Percentiles rank a stretch among this genome's conserved stretches.
Evolutionary conservation across 208 protist genomes (phyloP).

Genomic region (Vickermania ingenoplastis): DNA sequence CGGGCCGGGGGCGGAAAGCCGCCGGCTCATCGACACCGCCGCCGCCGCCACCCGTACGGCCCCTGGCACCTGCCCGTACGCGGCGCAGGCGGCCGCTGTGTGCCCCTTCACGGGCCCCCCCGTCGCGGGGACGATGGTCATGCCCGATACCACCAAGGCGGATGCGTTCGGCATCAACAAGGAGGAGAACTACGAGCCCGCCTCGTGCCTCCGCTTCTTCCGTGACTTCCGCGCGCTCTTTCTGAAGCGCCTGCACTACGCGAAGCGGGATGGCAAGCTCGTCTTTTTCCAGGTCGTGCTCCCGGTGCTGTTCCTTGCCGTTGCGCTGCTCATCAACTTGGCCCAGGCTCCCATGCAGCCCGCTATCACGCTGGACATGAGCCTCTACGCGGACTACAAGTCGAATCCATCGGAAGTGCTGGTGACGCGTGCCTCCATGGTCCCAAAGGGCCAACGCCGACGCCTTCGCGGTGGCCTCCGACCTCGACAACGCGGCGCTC

Average conservation of each 20-base stretch:
- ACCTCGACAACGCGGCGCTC: neutral
- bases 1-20: too few relatives aligned
- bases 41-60: too few relatives aligned
- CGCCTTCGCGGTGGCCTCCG: too few relatives aligned
- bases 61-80: too few relatives aligned
- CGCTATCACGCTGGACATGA: slow-evolving; percentile 44
- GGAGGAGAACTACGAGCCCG: slow-evolving; percentile 14
- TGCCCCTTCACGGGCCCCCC: neutral
- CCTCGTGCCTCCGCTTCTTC: slow-evolving; percentile 18
- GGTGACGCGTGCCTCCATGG: slow-evolving; percentile 12
- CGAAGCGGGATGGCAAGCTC: slow-evolving; percentile 57
- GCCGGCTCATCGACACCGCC: slow-evolving; percentile 10
- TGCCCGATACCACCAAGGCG: neutral
- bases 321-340: slow-evolving; percentile 65
- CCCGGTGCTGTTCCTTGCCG: slow-evolving; percentile 53
- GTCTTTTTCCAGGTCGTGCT: slow-evolving; percentile 70
- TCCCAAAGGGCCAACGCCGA: too few relatives aligned
- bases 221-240: slow-evolving; percentile 62
- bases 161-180: slow-evolving; percentile 12
- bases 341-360: slow-evolving; percentile 43
- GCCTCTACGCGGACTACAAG: slow-evolving; percentile 32
- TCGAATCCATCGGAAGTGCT: slow-evolving; percentile 37
- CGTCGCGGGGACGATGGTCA: too few relatives aligned
- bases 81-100: neutral
- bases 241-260: slow-evolving; percentile 69